Conservation (phyloP, 495 filamentous ascomycete species). For the Hypoxylon subgilvum region DNA sequence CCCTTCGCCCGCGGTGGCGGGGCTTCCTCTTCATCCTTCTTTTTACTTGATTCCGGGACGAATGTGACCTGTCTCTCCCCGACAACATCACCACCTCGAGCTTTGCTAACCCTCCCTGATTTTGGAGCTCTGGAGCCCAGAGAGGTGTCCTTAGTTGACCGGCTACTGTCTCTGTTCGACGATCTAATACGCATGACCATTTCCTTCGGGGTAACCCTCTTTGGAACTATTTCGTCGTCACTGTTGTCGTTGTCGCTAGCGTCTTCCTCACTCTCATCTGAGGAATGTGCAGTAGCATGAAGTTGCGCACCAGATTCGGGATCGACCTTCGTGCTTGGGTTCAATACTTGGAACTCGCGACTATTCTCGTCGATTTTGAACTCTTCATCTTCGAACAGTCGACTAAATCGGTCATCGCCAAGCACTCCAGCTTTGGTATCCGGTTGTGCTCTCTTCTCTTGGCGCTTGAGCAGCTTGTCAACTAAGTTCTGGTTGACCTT, state of each 20-base stretch:
- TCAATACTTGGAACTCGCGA: constrained; percentile 82
- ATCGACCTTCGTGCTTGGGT: constrained; percentile 72
- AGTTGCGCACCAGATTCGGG: constrained; percentile 29
- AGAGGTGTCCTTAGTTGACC: constrained; percentile 62
- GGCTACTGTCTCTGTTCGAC: constrained; percentile 64
- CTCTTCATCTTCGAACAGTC: constrained; percentile 89
- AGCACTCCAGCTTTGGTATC: constrained; percentile 67
- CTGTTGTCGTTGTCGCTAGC: constrained; percentile 52
- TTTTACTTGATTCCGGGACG: constrained; percentile 67
- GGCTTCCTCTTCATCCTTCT: constrained; percentile 49
- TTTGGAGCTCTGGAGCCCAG: constrained; percentile 72
- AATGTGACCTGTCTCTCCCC: constrained; percentile 91
- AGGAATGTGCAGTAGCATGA: constrained; percentile 24
- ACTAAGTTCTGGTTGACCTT: constrained; percentile 85
- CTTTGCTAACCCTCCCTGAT: constrained; percentile 51
- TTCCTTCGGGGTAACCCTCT: constrained; percentile 39
- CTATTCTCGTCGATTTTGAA: constrained; percentile 92
- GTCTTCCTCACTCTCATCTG: constrained; percentile 47
- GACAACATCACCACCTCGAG: constrained; percentile 62
- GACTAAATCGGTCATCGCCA: constrained; percentile 81
- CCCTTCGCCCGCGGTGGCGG: constrained; percentile 45
- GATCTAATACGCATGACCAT: constrained; percentile 72
- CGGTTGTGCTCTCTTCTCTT: constrained; percentile 80
- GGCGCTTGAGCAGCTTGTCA: constrained; percentile 77
- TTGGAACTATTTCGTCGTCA: constrained; percentile 46